Evolutionary conservation across 1,139 yeast species (phyloP).

Genomic region (Kluyveromyces sp.): DNA sequence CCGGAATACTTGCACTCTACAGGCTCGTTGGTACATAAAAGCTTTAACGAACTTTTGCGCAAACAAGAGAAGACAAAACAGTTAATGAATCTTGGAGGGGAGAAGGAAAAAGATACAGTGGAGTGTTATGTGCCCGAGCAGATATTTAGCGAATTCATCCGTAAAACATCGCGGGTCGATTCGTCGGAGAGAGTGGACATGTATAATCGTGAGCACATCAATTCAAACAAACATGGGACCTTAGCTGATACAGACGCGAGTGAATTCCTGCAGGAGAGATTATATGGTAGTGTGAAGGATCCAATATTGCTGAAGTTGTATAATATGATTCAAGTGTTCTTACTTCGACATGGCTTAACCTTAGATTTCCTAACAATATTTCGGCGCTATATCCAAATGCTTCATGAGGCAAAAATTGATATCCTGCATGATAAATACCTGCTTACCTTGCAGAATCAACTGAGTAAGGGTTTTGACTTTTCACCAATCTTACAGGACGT

Average conservation of each 20-base stretch:
- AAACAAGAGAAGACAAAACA: neutral
- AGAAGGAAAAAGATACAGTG: neutral
- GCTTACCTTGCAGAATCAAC: conserved; percentile 18
- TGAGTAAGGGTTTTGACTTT: conserved; percentile 17
- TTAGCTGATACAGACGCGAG: neutral
- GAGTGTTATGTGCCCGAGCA: neutral
- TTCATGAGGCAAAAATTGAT: conserved; percentile 16
- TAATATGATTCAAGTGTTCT: conserved; percentile 21
- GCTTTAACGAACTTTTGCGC: conserved; percentile 14
- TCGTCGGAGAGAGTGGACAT: neutral
- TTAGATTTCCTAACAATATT: conserved; percentile 22
- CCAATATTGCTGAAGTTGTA: conserved; percentile 15
- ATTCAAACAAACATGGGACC: neutral
- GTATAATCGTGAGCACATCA: neutral
- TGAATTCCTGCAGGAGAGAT: neutral
- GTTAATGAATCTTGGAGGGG: neutral
- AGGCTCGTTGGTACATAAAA: conserved; percentile 17
- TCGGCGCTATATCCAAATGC: conserved; percentile 16
- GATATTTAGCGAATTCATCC: neutral
- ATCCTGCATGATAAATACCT: conserved; percentile 22
- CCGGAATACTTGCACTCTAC: conserved; percentile 16
- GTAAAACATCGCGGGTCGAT: neutral
- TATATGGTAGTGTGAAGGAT: conserved; percentile 2
- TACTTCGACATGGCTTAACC: conserved; percentile 22
- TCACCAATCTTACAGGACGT: conserved; percentile 18